Evolutionary conservation across 768 basidiomycete genomes (phyloP).

Genomic region (Cystoderma amianthinum): DNA sequence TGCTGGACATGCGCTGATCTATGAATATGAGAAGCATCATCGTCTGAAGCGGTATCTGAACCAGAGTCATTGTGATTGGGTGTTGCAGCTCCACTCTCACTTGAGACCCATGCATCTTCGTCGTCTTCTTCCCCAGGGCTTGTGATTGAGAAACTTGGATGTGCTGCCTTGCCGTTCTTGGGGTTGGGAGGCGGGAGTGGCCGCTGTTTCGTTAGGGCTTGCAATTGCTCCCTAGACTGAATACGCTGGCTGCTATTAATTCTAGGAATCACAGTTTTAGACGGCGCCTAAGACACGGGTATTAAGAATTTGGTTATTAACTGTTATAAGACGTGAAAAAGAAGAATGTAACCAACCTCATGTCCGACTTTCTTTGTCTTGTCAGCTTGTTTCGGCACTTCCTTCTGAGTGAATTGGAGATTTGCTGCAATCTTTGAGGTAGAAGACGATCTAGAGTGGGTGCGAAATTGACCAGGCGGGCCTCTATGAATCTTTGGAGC

Average conservation of each 20-base stretch:
- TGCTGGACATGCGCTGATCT: constrained; percentile 20
- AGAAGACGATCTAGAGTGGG: constrained; percentile 62
- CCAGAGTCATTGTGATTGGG: constrained; percentile 47
- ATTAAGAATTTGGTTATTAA: not conserved
- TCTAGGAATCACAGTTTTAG: constrained; percentile 21
- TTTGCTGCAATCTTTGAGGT: constrained; percentile 51
- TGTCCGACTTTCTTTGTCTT: constrained; percentile 38
- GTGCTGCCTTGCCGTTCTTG: constrained; percentile 26
- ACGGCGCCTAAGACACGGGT: constrained; percentile 10
- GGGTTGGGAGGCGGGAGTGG: constrained; percentile 12
- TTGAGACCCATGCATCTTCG: constrained; percentile 75
- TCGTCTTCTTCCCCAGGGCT: constrained; percentile 38
- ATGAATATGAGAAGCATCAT: constrained; percentile 4
- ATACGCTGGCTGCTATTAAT: constrained; percentile 27
- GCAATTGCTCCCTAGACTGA: constrained; percentile 24
- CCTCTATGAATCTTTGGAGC: constrained; percentile 44
- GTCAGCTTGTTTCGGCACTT: constrained; percentile 31
- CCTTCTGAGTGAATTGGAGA: constrained; percentile 67
- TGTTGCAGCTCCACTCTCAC: constrained; percentile 69
- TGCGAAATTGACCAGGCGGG: constrained; percentile 40
- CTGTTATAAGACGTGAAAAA: constrained; percentile 7
- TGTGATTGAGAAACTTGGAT: constrained; percentile 54
- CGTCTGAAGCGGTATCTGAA: constrained; percentile 31
- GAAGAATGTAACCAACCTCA: constrained; percentile 34
- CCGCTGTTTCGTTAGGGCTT: constrained; percentile 14